Evolutionary conservation across 495 filamentous ascomycete genomes (phyloP).

Genomic region (Chaetomium fimeti): DNA sequence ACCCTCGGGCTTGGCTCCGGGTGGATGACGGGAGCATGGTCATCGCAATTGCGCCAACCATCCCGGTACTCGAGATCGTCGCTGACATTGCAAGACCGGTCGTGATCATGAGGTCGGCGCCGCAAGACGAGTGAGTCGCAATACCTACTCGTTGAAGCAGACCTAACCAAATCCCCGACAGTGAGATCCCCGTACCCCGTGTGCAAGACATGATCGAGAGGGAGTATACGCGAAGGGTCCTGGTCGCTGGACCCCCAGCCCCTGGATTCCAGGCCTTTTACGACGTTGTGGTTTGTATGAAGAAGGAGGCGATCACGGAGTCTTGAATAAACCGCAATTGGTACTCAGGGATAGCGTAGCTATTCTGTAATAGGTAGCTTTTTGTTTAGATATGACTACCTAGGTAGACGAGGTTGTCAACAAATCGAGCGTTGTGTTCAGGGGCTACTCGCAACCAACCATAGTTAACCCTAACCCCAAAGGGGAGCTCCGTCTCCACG

Average conservation of each 20-base stretch:
- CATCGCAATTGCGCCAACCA: slow-evolving; percentile 28
- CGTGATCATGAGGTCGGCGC: slow-evolving; percentile 24
- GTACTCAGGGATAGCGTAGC: neutral
- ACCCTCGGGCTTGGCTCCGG: slow-evolving; percentile 34
- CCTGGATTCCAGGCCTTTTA: neutral
- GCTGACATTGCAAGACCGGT: slow-evolving; percentile 35
- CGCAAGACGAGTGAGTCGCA: neutral
- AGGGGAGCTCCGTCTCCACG: no score
- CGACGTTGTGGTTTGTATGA: neutral
- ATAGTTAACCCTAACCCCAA: neutral
- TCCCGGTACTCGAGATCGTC: slow-evolving; percentile 34
- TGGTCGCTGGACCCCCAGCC: no score
- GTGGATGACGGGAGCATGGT: slow-evolving; percentile 32
- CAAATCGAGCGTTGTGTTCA: neutral
- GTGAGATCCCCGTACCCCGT: neutral
- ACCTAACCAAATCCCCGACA: neutral
- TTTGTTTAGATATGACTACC: neutral
- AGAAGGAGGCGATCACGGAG: neutral
- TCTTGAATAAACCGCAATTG: neutral
- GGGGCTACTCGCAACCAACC: neutral
- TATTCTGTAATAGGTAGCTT: neutral
- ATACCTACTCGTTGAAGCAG: neutral
- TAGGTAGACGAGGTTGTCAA: neutral
- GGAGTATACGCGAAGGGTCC: neutral
- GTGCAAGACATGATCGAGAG: neutral